Evolutionary conservation across 306 rosid genomes (phyloP), one percentile per base, ranked within the genome.

Genomic region (Vicia faba): DNA sequence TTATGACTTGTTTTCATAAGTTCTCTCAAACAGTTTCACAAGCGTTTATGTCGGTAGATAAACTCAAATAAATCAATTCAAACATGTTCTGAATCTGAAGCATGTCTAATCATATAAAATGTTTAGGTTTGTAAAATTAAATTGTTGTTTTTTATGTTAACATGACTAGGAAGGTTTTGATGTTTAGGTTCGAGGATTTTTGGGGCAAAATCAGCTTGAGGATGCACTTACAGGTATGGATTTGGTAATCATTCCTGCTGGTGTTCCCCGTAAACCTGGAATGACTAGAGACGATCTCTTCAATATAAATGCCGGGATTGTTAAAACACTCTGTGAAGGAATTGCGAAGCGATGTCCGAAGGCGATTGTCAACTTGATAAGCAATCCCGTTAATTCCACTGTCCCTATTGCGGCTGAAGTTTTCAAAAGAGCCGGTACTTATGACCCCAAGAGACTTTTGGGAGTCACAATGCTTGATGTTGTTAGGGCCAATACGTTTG

Each of bases 221-320:
- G 87, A 71, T 66, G 95, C 97, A 18, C 95, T 93, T 28, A 73
- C 74, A 6, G 96, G 99, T 64, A 74, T 93, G 83, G 96, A 93
- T 78, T 90, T 93, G 78, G 87, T 93, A 55, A 79, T 93, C 78
- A 84, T 93, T 72, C 97, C 96, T 7, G 97, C 97, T 5, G 95
- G 97, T 13, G 90, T 93, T 51, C 97, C 98, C 1, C 84, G 99
- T 51, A 90, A 93, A 80, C 99, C 99, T 2, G 99, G 97, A 79
- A 93, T 88, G 97, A 93, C 99, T 1, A 90, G 97, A 78, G 97
- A 93, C 66, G 99, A 90, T 70, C 97, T 93, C n/a, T 88, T 93
- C 82, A 93, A 86, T 18, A 88, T 90, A 60, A 93, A 90, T 71
- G 96, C 99, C 6, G 97, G 99, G 69, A 93, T 93, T 46, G 97